phyloP scores from a whole-genome alignment of 805 yeast species.

The Teunomyces tritomae region DNA sequence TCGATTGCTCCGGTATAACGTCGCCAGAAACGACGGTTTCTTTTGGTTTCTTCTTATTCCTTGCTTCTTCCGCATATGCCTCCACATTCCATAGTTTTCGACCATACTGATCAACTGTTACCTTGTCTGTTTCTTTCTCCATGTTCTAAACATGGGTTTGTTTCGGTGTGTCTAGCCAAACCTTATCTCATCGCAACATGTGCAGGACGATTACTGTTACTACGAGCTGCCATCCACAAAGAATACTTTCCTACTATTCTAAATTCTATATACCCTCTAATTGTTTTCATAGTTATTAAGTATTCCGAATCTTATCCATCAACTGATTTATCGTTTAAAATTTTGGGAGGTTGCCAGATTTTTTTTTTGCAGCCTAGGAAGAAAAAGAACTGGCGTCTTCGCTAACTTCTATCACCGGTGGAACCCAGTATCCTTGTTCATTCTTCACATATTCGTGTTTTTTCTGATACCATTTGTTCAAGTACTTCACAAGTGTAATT shows the following conservation, averaged over 20 bases:
- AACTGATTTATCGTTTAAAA: too few relatives aligned
- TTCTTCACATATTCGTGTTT: neutral
- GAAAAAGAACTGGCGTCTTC: neutral
- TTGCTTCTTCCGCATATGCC: constrained; percentile 54
- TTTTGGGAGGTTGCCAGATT: neutral
- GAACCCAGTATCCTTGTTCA: neutral
- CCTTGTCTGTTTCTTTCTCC: constrained; percentile 14
- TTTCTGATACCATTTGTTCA: neutral
- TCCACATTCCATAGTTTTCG: constrained; percentile 73
- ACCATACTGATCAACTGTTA: constrained; percentile 49
- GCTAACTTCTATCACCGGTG: neutral
- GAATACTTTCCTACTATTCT: neutral
- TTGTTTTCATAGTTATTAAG: too few relatives aligned
- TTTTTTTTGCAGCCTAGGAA: neutral
- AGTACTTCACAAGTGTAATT: neutral
- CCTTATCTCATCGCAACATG: neutral
- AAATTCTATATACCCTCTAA: too few relatives aligned
- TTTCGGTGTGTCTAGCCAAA: neutral
- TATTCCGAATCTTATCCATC: too few relatives aligned
- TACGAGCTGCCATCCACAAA: neutral
- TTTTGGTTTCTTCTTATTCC: constrained; percentile 18
- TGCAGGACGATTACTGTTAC: neutral
- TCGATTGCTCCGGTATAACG: neutral
- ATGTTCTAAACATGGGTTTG: neutral
- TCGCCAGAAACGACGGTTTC: neutral